phyloP scores from a whole-genome alignment of 495 filamentous ascomycete genomes.

The Hyaloscypha variabilis region DNA sequence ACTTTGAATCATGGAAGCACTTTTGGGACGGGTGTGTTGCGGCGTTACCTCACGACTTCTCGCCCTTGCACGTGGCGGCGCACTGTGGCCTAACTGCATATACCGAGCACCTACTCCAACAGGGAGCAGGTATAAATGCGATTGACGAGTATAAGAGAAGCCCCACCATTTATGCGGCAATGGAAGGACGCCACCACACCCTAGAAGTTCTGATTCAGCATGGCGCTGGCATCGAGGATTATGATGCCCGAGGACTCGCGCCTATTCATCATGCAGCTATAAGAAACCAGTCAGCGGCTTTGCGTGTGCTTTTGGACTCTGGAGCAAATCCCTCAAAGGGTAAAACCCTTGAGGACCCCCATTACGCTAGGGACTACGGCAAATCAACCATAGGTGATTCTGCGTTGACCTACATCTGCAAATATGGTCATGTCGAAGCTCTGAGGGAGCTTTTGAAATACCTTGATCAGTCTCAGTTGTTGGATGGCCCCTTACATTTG shows the following conservation, averaged over 20 bases:
- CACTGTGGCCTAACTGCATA: constrained; percentile 10
- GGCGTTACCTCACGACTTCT: neutral
- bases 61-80: constrained; percentile 17
- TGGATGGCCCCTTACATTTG: constrained; percentile 31
- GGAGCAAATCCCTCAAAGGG: constrained; percentile 30
- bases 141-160: constrained; percentile 17
- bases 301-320: constrained; percentile 25
- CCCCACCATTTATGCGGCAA: constrained; percentile 32
- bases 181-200: constrained; percentile 25
- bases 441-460: constrained; percentile 33
- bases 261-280: constrained; percentile 33
- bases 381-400: constrained; percentile 16
- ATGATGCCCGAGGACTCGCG: constrained; percentile 24
- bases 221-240: constrained; percentile 25
- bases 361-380: constrained; percentile 11
- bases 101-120: constrained; percentile 8
- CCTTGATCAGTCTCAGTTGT: constrained; percentile 17
- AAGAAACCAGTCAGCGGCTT: constrained; percentile 18
- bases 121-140: constrained; percentile 12
- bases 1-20: constrained; percentile 13
- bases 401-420: constrained; percentile 34
- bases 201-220: constrained; percentile 25
- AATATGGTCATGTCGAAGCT: constrained; percentile 29
- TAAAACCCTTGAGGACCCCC: constrained; percentile 28
- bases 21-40: neutral